A percentile compares a stretch with the other conserved stretches of the same genome.
Conservation (phyloP, 2,329 filamentous ascomycete genomes). For the Fusarium sambucinum region DNA sequence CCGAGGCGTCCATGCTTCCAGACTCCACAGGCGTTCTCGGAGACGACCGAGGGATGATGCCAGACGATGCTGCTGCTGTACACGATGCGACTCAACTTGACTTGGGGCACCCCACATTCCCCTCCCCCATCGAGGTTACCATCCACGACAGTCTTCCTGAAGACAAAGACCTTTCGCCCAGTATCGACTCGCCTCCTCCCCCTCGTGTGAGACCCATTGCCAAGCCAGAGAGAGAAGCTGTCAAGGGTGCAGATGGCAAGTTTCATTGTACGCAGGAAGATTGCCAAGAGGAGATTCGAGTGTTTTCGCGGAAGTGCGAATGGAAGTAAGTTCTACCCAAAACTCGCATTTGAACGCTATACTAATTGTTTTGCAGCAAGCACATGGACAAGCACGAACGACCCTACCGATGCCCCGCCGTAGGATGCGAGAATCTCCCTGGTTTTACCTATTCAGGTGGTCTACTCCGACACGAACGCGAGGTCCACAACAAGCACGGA, state of each 20-base stretch:
- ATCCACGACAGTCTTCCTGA: conserved; percentile 52
- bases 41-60: conserved; percentile 53
- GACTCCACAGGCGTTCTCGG: conserved; percentile 55
- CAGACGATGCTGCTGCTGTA: conserved; percentile 55
- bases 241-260: conserved; percentile 77
- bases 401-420: conserved; percentile 85
- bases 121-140: conserved; percentile 52
- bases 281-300: conserved; percentile 73
- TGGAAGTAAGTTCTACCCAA: conserved; percentile 80
- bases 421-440: conserved; percentile 89
- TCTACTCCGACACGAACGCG: conserved; percentile 87
- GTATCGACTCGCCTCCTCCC: conserved; percentile 50
- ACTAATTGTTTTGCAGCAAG: conserved; percentile 70
- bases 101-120: conserved; percentile 51
- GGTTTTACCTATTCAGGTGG: conserved; percentile 97
- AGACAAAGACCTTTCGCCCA: conserved; percentile 53
- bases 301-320: conserved; percentile 87
- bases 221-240: conserved; percentile 69
- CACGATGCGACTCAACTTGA: conserved; percentile 57
- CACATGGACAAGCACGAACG: conserved; percentile 99
- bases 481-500: conserved; percentile 91
- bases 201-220: conserved; percentile 65
- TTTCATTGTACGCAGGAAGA: conserved; percentile 79
- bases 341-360: background rate
- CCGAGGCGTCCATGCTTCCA: conserved; percentile 54